A percentile compares a stretch with the other conserved stretches of the same genome.
phyloP scores from a whole-genome alignment of 2,329 filamentous ascomycete genomes.

The Diaporthe australafricana region DNA sequence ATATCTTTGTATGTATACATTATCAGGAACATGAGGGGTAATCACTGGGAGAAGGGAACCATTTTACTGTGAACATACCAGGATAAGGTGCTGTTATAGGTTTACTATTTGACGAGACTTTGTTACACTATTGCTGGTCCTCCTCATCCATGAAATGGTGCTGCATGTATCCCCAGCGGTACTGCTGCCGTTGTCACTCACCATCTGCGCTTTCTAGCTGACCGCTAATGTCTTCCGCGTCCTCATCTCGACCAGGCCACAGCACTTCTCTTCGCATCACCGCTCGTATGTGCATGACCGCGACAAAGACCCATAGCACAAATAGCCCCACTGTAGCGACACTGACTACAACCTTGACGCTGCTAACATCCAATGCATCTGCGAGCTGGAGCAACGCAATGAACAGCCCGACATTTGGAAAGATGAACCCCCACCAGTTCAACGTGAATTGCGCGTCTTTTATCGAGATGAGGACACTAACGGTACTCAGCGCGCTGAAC shows the following conservation, averaged over 20 bases:
- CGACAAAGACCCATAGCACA: not conserved
- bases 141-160: not conserved
- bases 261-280: not conserved
- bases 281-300: not conserved
- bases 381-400: slow-evolving; percentile 18
- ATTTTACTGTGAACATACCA: no score
- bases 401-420: slow-evolving; percentile 68
- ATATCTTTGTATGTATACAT: no score
- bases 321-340: not conserved
- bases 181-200: not conserved
- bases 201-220: not conserved
- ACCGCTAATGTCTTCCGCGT: not conserved
- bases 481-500: slow-evolving; percentile 59
- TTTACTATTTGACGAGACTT: no score
- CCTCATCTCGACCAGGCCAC: not conserved
- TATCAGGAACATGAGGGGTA: no score
- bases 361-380: not conserved
- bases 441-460: slow-evolving; percentile 58
- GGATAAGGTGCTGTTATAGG: no score
- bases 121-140: not conserved
- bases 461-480: slow-evolving; percentile 51
- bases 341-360: not conserved
- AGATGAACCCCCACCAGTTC: slow-evolving; percentile 69
- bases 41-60: no score
- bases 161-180: not conserved